Conservation (phyloP, 228 moss, liverwort and hornwort species). For the Sphagnum fallax region DNA sequence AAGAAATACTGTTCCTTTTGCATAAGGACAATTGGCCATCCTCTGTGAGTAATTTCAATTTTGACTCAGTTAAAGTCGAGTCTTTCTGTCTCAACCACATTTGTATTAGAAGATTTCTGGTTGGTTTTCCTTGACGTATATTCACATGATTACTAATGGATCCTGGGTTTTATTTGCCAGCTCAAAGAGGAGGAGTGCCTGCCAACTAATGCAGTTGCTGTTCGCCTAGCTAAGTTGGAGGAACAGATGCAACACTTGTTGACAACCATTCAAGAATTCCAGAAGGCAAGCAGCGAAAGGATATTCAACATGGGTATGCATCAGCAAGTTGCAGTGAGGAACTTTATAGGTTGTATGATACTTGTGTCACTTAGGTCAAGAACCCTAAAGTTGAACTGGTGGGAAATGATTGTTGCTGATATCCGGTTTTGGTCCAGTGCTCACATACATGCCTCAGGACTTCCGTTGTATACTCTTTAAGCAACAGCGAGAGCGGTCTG, state of each 20-base stretch:
- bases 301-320: slow-evolving; percentile 81
- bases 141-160: too few relatives aligned
- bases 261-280: slow-evolving; percentile 52
- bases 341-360: too few relatives aligned
- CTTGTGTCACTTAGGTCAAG: too few relatives aligned
- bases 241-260: slow-evolving; percentile 40
- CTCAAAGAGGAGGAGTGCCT: slow-evolving; percentile 47
- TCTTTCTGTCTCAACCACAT: too few relatives aligned
- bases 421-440: slow-evolving; percentile 40
- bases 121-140: too few relatives aligned
- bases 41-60: slow-evolving; percentile 33
- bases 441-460: slow-evolving; percentile 99
- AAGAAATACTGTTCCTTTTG: slow-evolving; percentile 61
- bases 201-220: slow-evolving; percentile 27
- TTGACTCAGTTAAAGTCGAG: not conserved
- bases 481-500: slow-evolving; percentile 93
- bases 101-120: too few relatives aligned
- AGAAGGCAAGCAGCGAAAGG: slow-evolving; percentile 68
- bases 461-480: slow-evolving; percentile 71
- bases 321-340: not conserved
- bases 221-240: slow-evolving; percentile 46
- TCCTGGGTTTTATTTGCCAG: slow-evolving; percentile 15
- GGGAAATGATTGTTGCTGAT: too few relatives aligned
- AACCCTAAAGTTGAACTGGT: too few relatives aligned
- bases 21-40: slow-evolving; percentile 60